phyloP scores from a whole-genome alignment of 305 asterid genomes.

The Fraxinus greggii region DNA sequence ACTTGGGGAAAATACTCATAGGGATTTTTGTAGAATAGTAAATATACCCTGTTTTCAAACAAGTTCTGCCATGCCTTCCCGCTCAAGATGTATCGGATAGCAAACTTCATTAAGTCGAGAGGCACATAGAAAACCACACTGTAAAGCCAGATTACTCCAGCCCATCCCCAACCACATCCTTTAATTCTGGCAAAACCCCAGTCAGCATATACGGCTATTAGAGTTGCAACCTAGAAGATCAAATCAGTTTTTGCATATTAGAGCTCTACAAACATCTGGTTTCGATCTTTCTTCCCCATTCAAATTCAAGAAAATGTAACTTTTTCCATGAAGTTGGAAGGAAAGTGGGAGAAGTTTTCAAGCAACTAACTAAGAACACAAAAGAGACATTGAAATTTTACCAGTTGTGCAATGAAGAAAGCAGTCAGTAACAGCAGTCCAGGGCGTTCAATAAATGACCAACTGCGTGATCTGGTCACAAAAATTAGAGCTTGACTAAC shows the following conservation, averaged over 20 bases:
- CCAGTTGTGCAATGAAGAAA: constrained; percentile 49
- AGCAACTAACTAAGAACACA: background rate
- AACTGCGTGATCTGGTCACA: constrained; percentile 52
- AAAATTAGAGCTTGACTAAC: constrained; percentile 56
- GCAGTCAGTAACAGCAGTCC: constrained; percentile 46
- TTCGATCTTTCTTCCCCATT: background rate
- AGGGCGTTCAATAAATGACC: constrained; percentile 52
- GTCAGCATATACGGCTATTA: constrained; percentile 56
- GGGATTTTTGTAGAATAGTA: background rate
- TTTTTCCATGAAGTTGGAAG: too few species aligned
- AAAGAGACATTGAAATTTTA: constrained; percentile 12
- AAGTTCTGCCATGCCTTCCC: constrained; percentile 56
- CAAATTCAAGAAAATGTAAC: background rate
- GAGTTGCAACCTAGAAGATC: constrained; percentile 43
- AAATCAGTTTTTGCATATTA: background rate
- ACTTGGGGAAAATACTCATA: background rate
- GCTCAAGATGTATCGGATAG: constrained; percentile 47
- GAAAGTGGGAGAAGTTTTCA: background rate
- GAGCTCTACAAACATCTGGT: background rate
- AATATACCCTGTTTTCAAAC: constrained; percentile 46
- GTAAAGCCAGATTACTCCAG: constrained; percentile 72
- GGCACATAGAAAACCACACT: constrained; percentile 55
- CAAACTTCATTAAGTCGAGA: constrained; percentile 58
- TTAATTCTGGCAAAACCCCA: constrained; percentile 57
- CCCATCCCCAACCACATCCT: constrained; percentile 91